These are phyloP conservation scores for Leptographium radiaticola DNA, from an alignment of 2,329 filamentous ascomycete genomes.

Conservation along the genomic window DNA sequence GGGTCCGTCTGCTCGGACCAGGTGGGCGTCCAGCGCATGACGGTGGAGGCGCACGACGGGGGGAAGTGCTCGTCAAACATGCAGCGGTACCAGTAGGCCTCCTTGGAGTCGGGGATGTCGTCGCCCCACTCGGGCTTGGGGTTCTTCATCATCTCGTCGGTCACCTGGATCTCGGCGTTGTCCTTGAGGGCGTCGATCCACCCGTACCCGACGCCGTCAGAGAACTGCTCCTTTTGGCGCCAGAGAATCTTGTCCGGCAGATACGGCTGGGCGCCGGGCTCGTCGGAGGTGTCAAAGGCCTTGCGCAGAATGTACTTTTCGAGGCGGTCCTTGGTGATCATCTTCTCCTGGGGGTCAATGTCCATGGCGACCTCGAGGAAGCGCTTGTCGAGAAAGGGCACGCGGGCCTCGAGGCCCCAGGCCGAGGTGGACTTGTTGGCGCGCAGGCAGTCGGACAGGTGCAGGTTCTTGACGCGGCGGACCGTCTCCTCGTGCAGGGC, in stretches of 20 bases:
- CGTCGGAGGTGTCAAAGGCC: slow-evolving; percentile 86
- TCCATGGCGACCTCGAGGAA: slow-evolving; percentile 91
- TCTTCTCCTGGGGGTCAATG: slow-evolving; percentile 88
- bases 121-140: slow-evolving; percentile 91
- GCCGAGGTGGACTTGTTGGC: slow-evolving; percentile 99
- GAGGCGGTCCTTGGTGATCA: slow-evolving; percentile 79
- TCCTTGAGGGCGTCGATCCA: slow-evolving; percentile 99
- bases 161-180: slow-evolving; percentile 76
- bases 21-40: slow-evolving; percentile 92
- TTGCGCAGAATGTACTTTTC: slow-evolving; percentile 98
- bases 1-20: slow-evolving; percentile 97
- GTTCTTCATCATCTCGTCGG: slow-evolving; percentile 97
- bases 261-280: slow-evolving; percentile 70
- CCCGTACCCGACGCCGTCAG: slow-evolving; percentile 93
- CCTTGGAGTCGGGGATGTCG: slow-evolving; percentile 92
- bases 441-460: slow-evolving; percentile 88
- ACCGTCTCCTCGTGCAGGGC: slow-evolving; percentile 96
- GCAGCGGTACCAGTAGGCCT: slow-evolving; percentile 94
- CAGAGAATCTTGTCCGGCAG: slow-evolving; percentile 94
- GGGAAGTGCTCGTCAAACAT: slow-evolving; percentile 99
- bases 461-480: slow-evolving; percentile 88
- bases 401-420: slow-evolving; percentile 94
- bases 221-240: slow-evolving; percentile 99
- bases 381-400: slow-evolving; percentile 94
- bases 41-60: slow-evolving; percentile 75